Conservation (phyloP, 441 rosid genomes). For the Biscutella laevigata region DNA sequence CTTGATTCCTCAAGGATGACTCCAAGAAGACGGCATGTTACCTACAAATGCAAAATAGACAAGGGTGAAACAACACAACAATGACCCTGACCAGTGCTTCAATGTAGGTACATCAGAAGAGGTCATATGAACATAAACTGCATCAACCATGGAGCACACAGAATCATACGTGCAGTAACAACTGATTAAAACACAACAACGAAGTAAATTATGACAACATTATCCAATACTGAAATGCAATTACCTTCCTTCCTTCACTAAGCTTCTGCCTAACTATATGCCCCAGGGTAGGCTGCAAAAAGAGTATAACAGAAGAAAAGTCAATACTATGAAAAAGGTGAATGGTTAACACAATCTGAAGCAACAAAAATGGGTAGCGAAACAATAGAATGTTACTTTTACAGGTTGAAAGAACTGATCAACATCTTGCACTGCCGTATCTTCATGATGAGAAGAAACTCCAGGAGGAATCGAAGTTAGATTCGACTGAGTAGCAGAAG, state of each 20-base stretch:
- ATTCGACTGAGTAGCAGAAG: constrained; percentile 39
- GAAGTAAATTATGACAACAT: neutral
- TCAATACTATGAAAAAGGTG: too few species aligned
- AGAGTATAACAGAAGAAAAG: neutral
- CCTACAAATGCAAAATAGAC: constrained; percentile 37
- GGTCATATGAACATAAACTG: too few species aligned
- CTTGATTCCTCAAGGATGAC: constrained; percentile 82
- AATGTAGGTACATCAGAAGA: too few species aligned
- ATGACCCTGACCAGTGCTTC: neutral
- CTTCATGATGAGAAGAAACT: constrained; percentile 45
- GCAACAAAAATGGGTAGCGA: neutral
- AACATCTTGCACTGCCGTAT: constrained; percentile 57
- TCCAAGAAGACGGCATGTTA: constrained; percentile 87
- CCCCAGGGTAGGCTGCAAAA: constrained; percentile 72
- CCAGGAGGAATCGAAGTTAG: constrained; percentile 31
- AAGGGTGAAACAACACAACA: constrained; percentile 1
- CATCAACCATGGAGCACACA: too few species aligned
- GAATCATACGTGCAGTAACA: too few species aligned
- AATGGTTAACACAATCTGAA: neutral
- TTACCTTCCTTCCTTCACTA: constrained; percentile 96
- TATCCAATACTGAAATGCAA: neutral
- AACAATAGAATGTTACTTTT: constrained; percentile 31
- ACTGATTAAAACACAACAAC: too few species aligned
- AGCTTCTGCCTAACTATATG: constrained; percentile 86
- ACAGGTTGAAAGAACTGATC: constrained; percentile 74